Percentiles rank a stretch among this genome's conserved stretches.
phyloP scores from a whole-genome alignment of 2,329 filamentous ascomycete genomes.

The Paraconiothyrium sp. region DNA sequence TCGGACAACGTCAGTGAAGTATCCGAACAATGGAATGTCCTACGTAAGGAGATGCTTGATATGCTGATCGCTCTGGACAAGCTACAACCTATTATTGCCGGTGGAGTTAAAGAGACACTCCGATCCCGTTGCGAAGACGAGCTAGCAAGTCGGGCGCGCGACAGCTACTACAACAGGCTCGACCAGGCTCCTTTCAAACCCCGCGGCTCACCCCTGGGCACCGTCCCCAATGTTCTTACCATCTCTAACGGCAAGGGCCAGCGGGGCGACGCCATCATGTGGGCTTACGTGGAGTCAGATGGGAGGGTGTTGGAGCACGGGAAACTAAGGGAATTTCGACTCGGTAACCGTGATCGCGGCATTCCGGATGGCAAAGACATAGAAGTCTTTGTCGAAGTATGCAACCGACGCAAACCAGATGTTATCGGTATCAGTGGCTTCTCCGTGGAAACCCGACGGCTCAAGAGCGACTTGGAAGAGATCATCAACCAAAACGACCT shows the following conservation, averaged over 20 bases:
- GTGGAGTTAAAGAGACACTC: conserved; percentile 93
- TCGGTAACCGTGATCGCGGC: conserved; percentile 72
- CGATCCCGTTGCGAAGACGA: conserved; percentile 94
- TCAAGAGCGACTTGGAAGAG: conserved; percentile 82
- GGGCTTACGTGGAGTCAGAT: conserved; percentile 94
- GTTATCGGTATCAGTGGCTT: conserved; percentile 90
- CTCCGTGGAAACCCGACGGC: conserved; percentile 83
- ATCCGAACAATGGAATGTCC: conserved; percentile 92
- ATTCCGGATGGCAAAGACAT: conserved; percentile 71
- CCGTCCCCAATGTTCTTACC: conserved; percentile 84
- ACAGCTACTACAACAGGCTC: conserved; percentile 87
- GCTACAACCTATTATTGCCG: conserved; percentile 83
- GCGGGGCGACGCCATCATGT: conserved; percentile 82
- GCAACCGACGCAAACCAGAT: conserved; percentile 84
- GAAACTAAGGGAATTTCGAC: conserved; percentile 80
- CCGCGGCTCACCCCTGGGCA: conserved; percentile 89
- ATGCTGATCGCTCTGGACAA: conserved; percentile 81
- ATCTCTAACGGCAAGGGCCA: conserved; percentile 86
- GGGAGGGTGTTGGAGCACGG: conserved; percentile 89
- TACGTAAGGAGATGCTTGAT: conserved; percentile 86
- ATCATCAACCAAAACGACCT: conserved; percentile 81
- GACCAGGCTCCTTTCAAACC: conserved; percentile 97
- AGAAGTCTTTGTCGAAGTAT: conserved; percentile 78
- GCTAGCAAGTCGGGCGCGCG: conserved; percentile 85
- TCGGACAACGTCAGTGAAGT: conserved; percentile 96